Evolutionary conservation across 352 stramenopile species (phyloP).

Genomic region (Plasmopara halstedii): DNA sequence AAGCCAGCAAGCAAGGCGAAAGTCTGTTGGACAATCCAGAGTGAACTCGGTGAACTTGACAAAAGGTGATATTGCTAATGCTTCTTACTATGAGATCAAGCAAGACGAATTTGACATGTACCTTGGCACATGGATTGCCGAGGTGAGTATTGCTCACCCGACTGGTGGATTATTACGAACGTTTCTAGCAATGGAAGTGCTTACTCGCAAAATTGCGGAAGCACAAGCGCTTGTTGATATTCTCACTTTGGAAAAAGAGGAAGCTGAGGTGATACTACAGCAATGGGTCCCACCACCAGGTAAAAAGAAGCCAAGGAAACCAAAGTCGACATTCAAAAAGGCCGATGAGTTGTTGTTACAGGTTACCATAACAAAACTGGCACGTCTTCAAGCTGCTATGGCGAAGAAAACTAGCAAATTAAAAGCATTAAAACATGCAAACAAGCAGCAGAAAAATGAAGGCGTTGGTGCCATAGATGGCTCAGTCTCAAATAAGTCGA

Average conservation of each 20-base stretch:
- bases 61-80: too few relatives aligned
- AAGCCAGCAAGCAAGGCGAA: not conserved
- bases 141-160: slow-evolving; percentile 74
- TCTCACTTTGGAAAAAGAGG: slow-evolving; percentile 42
- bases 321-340: slow-evolving; percentile 24
- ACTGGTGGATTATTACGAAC: slow-evolving; percentile 62
- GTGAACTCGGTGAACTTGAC: too few relatives aligned
- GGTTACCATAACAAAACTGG: slow-evolving; percentile 23
- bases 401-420: slow-evolving; percentile 57
- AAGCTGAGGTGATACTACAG: slow-evolving; percentile 9
- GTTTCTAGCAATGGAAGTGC: slow-evolving; percentile 65
- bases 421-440: slow-evolving; percentile 46
- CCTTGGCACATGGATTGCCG: slow-evolving; percentile 76
- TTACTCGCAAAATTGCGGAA: slow-evolving; percentile 53
- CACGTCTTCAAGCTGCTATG: slow-evolving; percentile 25
- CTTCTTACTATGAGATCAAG: not conserved
- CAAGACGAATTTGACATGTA: slow-evolving; percentile 41
- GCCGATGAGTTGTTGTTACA: slow-evolving; percentile 34
- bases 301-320: slow-evolving; percentile 24
- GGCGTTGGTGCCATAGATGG: too few relatives aligned
- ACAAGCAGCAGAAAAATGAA: too few relatives aligned
- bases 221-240: slow-evolving; percentile 44
- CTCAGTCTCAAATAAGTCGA: too few relatives aligned
- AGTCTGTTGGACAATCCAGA: too few relatives aligned
- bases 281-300: slow-evolving; percentile 14